A percentile compares a stretch with the other conserved stretches of the same genome.
phyloP scores from a whole-genome alignment of 805 yeast species.

The Crinitomyces ghanaensis region DNA sequence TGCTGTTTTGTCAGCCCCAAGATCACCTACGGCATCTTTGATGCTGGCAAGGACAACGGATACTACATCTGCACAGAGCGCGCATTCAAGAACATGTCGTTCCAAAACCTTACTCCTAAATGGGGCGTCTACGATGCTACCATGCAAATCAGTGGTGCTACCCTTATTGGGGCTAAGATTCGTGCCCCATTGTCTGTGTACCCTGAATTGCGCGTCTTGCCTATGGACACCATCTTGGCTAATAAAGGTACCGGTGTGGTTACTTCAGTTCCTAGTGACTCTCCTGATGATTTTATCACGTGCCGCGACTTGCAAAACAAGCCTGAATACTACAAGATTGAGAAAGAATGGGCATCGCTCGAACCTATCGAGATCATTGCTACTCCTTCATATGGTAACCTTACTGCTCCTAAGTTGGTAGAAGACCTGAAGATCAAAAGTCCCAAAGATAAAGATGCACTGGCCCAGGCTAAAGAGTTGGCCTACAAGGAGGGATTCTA shows the following conservation, averaged over 20 bases:
- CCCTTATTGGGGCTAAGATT: conserved; percentile 76
- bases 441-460: conserved; percentile 79
- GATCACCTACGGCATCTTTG: conserved; percentile 82
- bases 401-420: conserved; percentile 74
- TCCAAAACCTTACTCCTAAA: conserved; percentile 80
- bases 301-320: conserved; percentile 73
- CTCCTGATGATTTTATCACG: conserved; percentile 94
- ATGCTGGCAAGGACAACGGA: conserved; percentile 64
- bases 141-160: conserved; percentile 52
- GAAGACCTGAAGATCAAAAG: conserved; percentile 85
- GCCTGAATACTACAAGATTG: conserved; percentile 79
- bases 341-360: conserved; percentile 73
- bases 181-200: conserved; percentile 70
- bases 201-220: conserved; percentile 68
- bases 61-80: conserved; percentile 83
- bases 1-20: conserved; percentile 97
- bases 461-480: conserved; percentile 85
- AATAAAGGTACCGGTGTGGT: conserved; percentile 98
- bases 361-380: conserved; percentile 64
- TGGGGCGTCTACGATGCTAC: conserved; percentile 67
- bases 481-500: conserved; percentile 97
- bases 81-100: conserved; percentile 95
- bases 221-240: conserved; percentile 95
- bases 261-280: conserved; percentile 97
- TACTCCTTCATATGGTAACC: conserved; percentile 80